A percentile compares a stretch with the other conserved stretches of the same genome.
Evolutionary conservation across 805 yeast genomes (phyloP).

Genomic region (Lipomyces yamadae): DNA sequence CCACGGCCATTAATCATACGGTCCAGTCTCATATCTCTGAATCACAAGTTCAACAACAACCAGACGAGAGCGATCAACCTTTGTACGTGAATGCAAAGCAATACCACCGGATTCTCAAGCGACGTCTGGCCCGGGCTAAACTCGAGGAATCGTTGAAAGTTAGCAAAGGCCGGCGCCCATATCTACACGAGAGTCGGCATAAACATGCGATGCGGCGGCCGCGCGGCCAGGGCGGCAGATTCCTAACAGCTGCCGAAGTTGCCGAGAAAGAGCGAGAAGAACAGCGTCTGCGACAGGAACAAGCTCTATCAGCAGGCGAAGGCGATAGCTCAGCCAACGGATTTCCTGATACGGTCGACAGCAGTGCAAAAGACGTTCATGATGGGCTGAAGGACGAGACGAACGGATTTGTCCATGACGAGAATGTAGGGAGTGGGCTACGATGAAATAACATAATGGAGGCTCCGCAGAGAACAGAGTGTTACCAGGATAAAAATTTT

Average conservation of each 20-base stretch:
- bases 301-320: background rate
- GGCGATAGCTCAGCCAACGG: background rate
- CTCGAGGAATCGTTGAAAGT: constrained; percentile 73
- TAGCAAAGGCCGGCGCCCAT: constrained; percentile 82
- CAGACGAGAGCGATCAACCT: constrained; percentile 70
- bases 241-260: constrained; percentile 87
- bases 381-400: background rate
- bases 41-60: constrained; percentile 14
- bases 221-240: constrained; percentile 98
- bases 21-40: constrained; percentile 5
- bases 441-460: background rate
- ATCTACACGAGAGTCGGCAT: constrained; percentile 94
- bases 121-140: constrained; percentile 92
- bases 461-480: background rate
- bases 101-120: constrained; percentile 88
- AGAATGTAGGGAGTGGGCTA: background rate
- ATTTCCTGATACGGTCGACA: background rate
- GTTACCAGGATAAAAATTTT: background rate
- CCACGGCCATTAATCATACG: background rate
- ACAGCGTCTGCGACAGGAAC: constrained; percentile 2
- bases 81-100: constrained; percentile 98
- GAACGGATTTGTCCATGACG: background rate
- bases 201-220: constrained; percentile 99
- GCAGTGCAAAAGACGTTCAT: background rate
- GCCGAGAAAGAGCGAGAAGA: constrained; percentile 59